Percentiles rank a stretch among this genome's conserved stretches.
Evolutionary conservation across 2,329 filamentous ascomycete species (phyloP).

Genomic region (Cercospora berteroae): DNA sequence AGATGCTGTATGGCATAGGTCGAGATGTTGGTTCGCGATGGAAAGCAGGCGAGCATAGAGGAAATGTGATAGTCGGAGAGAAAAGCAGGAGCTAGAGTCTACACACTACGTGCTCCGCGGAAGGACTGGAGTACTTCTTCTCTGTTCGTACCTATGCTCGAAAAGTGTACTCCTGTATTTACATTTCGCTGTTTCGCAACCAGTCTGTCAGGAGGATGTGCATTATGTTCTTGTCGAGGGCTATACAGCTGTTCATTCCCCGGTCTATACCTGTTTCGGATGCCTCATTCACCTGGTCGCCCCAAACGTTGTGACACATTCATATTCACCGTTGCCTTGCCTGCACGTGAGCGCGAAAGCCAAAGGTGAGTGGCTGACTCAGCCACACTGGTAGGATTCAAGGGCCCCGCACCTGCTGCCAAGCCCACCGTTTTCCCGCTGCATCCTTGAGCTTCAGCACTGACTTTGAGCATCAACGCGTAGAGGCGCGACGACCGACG

Average conservation of each 20-base stretch:
- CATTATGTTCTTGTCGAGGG: background rate
- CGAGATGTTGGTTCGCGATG: background rate
- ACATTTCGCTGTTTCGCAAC: background rate
- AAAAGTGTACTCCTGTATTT: background rate
- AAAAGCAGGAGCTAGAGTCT: background rate
- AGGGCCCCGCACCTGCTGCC: background rate
- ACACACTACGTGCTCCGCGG: background rate
- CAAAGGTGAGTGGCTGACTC: background rate
- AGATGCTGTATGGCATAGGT: background rate
- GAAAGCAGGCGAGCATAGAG: background rate
- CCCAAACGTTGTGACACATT: background rate
- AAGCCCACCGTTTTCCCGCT: background rate
- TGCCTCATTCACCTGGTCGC: background rate
- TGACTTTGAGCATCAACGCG: conserved; percentile 5
- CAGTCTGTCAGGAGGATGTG: background rate
- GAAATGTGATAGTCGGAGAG: background rate
- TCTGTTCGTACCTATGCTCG: background rate
- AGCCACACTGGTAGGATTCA: background rate
- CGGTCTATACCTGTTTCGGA: background rate
- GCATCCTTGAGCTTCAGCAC: conserved; percentile 5
- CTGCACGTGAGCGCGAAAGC: background rate
- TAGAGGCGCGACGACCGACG: conserved; percentile 4
- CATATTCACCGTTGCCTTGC: background rate
- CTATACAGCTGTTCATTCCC: background rate
- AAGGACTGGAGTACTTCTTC: background rate